Evolutionary conservation across 441 rosid genomes (phyloP).

Genomic region (Rhodomyrtus psidioides): DNA sequence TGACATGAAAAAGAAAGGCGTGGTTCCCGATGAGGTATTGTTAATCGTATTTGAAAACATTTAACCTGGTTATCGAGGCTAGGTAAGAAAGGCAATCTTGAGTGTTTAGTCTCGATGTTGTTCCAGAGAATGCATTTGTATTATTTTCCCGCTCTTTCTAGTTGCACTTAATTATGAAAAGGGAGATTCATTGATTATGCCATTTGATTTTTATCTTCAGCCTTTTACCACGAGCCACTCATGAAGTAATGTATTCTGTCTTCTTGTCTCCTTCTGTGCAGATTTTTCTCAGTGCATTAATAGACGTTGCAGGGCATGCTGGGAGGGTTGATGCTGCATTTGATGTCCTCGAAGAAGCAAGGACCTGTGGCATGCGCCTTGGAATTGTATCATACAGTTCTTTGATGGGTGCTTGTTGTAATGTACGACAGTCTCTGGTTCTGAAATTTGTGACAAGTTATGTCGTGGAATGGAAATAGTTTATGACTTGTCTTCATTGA

Average conservation of each 20-base stretch:
- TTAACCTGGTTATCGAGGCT: neutral
- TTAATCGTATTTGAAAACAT: neutral
- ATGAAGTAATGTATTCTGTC: neutral
- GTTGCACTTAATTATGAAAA: neutral
- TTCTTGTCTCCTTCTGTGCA: conserved; percentile 21
- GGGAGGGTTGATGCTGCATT: conserved; percentile 74
- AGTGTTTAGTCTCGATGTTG: neutral
- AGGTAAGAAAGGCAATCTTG: neutral
- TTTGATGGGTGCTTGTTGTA: conserved; percentile 96
- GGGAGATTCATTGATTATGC: neutral
- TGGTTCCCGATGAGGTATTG: conserved; percentile 81
- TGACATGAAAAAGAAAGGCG: conserved; percentile 69
- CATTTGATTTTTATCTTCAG: neutral
- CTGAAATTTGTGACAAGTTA: neutral
- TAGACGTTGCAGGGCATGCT: conserved; percentile 88
- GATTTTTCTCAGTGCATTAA: conserved; percentile 83
- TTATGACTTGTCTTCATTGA: neutral
- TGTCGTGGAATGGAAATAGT: neutral
- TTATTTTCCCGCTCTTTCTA: neutral
- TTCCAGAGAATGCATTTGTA: neutral
- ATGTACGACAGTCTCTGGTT: conserved; percentile 40
- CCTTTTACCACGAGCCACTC: neutral
- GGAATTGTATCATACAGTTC: conserved; percentile 87
- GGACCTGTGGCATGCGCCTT: conserved; percentile 40
- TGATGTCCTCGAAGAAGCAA: conserved; percentile 55